These are phyloP conservation scores for Dendrostoma leiphaemia DNA, from an alignment of 2,329 filamentous ascomycete genomes.

Conservation along the genomic window DNA sequence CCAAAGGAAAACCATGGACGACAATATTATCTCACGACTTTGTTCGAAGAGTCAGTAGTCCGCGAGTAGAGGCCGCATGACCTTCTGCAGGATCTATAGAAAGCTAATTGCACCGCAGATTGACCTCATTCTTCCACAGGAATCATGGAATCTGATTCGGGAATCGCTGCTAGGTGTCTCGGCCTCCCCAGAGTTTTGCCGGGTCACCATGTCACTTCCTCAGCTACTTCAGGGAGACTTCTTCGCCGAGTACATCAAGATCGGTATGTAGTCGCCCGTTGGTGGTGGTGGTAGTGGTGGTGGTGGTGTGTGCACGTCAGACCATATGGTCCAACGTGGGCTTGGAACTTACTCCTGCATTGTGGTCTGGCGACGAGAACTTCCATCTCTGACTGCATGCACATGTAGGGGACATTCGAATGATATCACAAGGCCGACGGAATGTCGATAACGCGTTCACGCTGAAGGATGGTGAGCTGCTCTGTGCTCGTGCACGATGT, in stretches of 20 bases:
- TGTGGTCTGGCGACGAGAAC: not conserved
- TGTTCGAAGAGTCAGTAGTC: slow-evolving; percentile 58
- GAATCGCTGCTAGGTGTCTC: slow-evolving; percentile 44
- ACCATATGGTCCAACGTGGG: not conserved
- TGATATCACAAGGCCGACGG: slow-evolving; percentile 77
- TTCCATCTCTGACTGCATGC: not conserved
- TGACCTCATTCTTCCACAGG: slow-evolving; percentile 71
- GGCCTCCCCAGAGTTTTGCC: slow-evolving; percentile 53
- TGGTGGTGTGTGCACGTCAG: slow-evolving; percentile 7
- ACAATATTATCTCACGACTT: slow-evolving; percentile 64
- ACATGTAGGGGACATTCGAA: slow-evolving; percentile 66
- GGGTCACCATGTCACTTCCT: slow-evolving; percentile 69
- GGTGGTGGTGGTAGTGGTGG: too few species aligned
- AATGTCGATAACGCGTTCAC: slow-evolving; percentile 72
- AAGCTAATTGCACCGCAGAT: slow-evolving; percentile 40
- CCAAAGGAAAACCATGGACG: slow-evolving; percentile 74
- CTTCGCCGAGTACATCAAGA: slow-evolving; percentile 82
- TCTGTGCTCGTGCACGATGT: slow-evolving; percentile 1
- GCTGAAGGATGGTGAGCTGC: slow-evolving; percentile 60
- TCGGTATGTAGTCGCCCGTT: slow-evolving; percentile 21
- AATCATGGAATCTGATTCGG: slow-evolving; percentile 53
- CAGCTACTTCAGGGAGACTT: slow-evolving; percentile 73
- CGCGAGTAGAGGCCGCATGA: not conserved
- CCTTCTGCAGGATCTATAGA: not conserved
- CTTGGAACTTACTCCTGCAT: not conserved